Percentiles rank a stretch among this genome's conserved stretches.
Conservation (phyloP, 2,329 filamentous ascomycete species). For the Tolypocladium endophyticum region DNA sequence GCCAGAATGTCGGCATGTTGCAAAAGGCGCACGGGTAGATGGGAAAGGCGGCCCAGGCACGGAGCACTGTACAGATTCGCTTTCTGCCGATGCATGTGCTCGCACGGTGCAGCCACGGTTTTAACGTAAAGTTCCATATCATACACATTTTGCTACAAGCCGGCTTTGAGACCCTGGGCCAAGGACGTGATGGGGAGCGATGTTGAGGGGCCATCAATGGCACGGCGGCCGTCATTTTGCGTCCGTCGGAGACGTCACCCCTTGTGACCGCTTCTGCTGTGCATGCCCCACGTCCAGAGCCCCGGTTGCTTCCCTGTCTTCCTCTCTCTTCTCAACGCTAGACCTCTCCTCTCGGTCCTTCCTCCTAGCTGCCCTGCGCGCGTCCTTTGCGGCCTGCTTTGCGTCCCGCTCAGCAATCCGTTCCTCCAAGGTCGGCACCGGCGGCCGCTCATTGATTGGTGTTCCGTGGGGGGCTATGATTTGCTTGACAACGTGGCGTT, state of each 20-base stretch:
- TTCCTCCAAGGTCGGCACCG: conserved; percentile 55
- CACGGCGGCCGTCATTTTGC: background rate
- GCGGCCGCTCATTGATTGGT: conserved; percentile 52
- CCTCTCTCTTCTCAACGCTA: background rate
- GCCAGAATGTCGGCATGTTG: background rate
- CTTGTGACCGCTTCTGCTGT: background rate
- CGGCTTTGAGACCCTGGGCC: background rate
- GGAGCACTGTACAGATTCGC: background rate
- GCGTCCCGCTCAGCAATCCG: conserved; percentile 42
- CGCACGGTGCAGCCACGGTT: background rate
- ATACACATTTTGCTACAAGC: background rate
- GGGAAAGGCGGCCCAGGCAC: background rate
- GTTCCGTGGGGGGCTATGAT: conserved; percentile 62
- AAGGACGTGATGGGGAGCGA: background rate
- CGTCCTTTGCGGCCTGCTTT: conserved; percentile 46
- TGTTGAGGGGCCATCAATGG: background rate
- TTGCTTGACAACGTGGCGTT: conserved; percentile 63
- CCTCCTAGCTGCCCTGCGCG: conserved; percentile 32
- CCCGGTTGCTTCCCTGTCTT: conserved; percentile 2
- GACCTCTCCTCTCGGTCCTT: conserved; percentile 8
- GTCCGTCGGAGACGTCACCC: background rate
- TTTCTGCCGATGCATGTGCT: background rate
- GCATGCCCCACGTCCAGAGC: background rate
- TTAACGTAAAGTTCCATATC: background rate
- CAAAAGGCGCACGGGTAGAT: background rate